These are phyloP conservation scores for Solanum pimpinellifolium DNA, from an alignment of 257 asterid genomes.

Conservation along the genomic window DNA sequence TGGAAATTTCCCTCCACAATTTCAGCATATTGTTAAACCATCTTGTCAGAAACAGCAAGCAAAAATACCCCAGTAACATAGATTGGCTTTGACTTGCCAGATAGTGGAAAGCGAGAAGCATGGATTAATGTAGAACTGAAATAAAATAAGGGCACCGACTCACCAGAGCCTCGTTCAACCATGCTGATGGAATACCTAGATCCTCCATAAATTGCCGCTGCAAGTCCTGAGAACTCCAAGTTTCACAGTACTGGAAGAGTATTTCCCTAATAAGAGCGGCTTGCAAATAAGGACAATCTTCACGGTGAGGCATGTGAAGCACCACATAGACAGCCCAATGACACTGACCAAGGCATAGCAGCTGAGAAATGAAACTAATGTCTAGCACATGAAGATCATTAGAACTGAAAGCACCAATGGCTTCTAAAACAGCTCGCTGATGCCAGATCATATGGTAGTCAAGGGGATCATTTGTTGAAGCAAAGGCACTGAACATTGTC, in stretches of 20 bases:
- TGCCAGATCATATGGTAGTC: slow-evolving; percentile 99
- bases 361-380: slow-evolving; percentile 85
- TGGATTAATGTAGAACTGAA: neutral
- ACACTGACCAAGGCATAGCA: slow-evolving; percentile 78
- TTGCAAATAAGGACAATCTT: slow-evolving; percentile 82
- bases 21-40: neutral
- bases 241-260: slow-evolving; percentile 85
- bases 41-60: neutral
- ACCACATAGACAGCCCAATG: slow-evolving; percentile 98
- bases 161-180: slow-evolving; percentile 97
- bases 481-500: slow-evolving; percentile 88
- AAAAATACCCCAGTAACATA: neutral
- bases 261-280: slow-evolving; percentile 68
- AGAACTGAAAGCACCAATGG: slow-evolving; percentile 77
- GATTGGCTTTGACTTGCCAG: neutral
- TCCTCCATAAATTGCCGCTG: slow-evolving; percentile 75
- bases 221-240: slow-evolving; percentile 62
- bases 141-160: slow-evolving; percentile 20
- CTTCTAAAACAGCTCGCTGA: slow-evolving; percentile 91
- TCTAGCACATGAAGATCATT: slow-evolving; percentile 92
- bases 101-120: neutral
- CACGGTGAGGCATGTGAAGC: slow-evolving; percentile 87
- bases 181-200: slow-evolving; percentile 77
- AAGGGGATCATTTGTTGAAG: slow-evolving; percentile 93
- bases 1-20: neutral